Evolutionary conservation across 106 monocot species (phyloP).

Genomic region (Hemerocallis citrina): DNA sequence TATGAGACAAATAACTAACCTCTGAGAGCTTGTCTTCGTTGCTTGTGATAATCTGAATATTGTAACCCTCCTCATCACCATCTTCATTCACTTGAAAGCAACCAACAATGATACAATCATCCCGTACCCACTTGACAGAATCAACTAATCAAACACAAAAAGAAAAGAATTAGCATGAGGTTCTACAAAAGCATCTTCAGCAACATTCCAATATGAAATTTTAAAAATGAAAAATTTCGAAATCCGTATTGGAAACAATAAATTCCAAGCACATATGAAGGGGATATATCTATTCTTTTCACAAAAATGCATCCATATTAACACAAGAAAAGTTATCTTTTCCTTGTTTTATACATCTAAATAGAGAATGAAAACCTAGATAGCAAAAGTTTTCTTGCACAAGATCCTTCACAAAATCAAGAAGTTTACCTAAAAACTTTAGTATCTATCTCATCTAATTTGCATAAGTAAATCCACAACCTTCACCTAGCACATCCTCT

Average conservation of each 20-base stretch:
- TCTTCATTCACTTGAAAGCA: constrained; percentile 59
- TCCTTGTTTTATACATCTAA: background rate
- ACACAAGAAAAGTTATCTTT: background rate
- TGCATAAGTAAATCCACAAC: no score
- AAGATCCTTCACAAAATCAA: constrained; percentile 1
- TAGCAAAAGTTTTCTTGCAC: background rate
- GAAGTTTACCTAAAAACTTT: background rate
- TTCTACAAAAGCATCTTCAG: no score
- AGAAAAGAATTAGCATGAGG: constrained; percentile 2
- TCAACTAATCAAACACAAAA: constrained; percentile 49
- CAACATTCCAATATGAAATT: background rate
- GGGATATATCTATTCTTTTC: background rate
- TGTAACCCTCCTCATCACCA: constrained; percentile 61
- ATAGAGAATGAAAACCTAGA: background rate
- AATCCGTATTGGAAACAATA: no score
- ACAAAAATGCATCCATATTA: no score
- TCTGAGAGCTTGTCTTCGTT: constrained; percentile 32
- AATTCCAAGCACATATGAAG: background rate
- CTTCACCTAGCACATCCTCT: no score
- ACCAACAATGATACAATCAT: constrained; percentile 72
- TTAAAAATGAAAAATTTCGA: no score
- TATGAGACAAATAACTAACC: constrained; percentile 37
- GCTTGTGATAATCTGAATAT: constrained; percentile 62
- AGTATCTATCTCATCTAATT: background rate
- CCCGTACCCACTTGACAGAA: constrained; percentile 69